Evolutionary conservation across 208 protist genomes (phyloP), one percentile per base, ranked within the genome.

Genomic region (Trypanosoma scelopori): DNA sequence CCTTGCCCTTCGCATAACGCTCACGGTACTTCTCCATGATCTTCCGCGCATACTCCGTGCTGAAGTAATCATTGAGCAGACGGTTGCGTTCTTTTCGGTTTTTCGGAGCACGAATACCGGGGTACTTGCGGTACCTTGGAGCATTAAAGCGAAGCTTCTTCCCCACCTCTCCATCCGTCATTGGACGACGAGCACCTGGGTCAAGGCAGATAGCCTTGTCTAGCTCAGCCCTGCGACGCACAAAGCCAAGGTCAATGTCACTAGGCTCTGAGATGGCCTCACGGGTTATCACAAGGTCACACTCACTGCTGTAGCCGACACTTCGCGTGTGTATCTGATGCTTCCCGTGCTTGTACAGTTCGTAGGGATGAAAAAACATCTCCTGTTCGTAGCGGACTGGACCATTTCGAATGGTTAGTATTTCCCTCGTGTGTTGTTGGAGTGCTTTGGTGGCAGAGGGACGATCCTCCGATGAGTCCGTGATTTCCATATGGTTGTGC

Each of bases 351-450:
- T 76, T 78, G 79, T 85, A 95, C 41, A 95, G 61, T 41, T 89
- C 89, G 72, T 95, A 92, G 16, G 86, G 90, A 74, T 91, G 84
- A 77, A 93, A 95, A 73, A 84, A 81, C 66, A 95, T 78, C 45
- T 68, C 57, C 59, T 93, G 73, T 22, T 76, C 57, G 68, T 95
- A 93, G 64, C 67, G 68, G 45, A 82, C 35, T 25, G 65, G 78
- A 5, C 89, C 86, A 69, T 82, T 90, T 4, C 72, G 63, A 23
- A 95, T 73, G 0, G 76, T 83, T 55, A 95, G 75, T 1, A 55
- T 70, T 75, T 95, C 86, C 58, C 69, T 89, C 43, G 74, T 76
- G 27, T 85, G 79, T 59, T 89, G 61, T 32, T 70, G 76, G 35
- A 92, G 70, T 15, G 73, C 84, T n/a, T 61, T 53, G 0, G 72